Evolutionary conservation across 495 filamentous ascomycete species (phyloP).

Genomic region (Neohortaea acidophila): DNA sequence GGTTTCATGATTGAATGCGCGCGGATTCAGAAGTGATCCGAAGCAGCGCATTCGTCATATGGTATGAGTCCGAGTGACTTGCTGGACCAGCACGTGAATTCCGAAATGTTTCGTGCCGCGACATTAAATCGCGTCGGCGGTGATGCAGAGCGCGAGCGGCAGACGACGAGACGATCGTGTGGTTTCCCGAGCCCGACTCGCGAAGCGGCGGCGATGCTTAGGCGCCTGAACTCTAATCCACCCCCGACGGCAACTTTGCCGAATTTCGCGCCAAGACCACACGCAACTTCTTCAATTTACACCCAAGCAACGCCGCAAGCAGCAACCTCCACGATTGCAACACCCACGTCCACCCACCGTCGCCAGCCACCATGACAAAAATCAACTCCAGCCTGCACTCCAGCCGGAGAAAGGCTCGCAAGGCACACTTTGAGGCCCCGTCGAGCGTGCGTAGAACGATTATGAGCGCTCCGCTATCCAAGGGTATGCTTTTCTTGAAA

Average conservation of each 20-base stretch:
- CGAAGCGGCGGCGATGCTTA: slow-evolving; percentile 3
- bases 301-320: too few species aligned
- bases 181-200: too few species aligned
- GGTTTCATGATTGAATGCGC: too few species aligned
- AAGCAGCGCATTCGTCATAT: too few species aligned
- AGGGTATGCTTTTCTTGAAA: slow-evolving; percentile 28
- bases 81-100: too few species aligned
- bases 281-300: background rate
- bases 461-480: slow-evolving; percentile 87
- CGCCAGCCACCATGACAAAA: slow-evolving; percentile 36
- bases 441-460: slow-evolving; percentile 80
- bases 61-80: too few species aligned
- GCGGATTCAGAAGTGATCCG: too few species aligned
- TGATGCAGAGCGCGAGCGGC: too few species aligned
- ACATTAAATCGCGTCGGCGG: too few species aligned
- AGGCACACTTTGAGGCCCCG: slow-evolving; percentile 87
- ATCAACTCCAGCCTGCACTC: slow-evolving; percentile 48
- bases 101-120: too few species aligned
- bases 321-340: background rate
- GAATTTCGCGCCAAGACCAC: background rate
- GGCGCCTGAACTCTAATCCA: too few species aligned
- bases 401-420: slow-evolving; percentile 92
- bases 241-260: background rate
- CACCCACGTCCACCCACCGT: slow-evolving; percentile 2
- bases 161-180: too few species aligned